Base-by-base conservation (phyloP, 2,329 filamentous ascomycete species). In the Phyllachora maydis region DNA sequence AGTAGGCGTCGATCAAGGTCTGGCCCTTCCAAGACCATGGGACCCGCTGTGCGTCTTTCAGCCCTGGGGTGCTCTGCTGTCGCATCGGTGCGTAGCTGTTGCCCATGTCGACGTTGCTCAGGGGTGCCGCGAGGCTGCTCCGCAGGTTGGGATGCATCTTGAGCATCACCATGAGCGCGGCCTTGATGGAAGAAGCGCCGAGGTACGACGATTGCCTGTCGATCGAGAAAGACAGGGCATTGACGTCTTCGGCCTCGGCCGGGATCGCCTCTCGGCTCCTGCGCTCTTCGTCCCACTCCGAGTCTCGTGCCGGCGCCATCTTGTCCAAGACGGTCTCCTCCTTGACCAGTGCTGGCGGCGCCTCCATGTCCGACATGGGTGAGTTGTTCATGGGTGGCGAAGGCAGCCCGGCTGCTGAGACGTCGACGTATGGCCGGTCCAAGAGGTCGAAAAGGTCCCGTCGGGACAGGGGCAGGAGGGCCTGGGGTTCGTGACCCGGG, bases 151-250 rank as follows among this genome's bases (percentile, higher is more conserved):
- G 58, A 28, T 60, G 56, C 6, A 61, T 54, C 35, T 59, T 60
- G 32, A 60, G 49, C 56, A 81, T 78, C 22, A 77, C 72, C 47
- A 75, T 66, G 17, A 79, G 54, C 2, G 72, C 72, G 2, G 73
- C 73, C 37, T 75, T 74, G 37, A 79, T 73, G 5, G 73, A 79
- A 0, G 74, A 79, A 10, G 75, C 69, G 2, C 73, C 73, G 4
- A 79, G 52, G 36, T 79, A 79, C 3, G 73, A 62, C 4, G 54
- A 46, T 32, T 67, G 63, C 20, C 68, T 61, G 27, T 74, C 62
- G 5, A 59, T 47, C 3, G 50, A 48, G 16, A 59, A 59, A 38
- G 70, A 76, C 2, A 78, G 50, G 0, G 69, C 70, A 39, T 76
- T 75, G 20, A 76, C 67, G 38, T 75, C 70, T 41, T 78, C 73